Evolutionary conservation across 495 filamentous ascomycete species (phyloP), one percentile per base, ranked within the genome.

Genomic region (Penicillium cinerascens): DNA sequence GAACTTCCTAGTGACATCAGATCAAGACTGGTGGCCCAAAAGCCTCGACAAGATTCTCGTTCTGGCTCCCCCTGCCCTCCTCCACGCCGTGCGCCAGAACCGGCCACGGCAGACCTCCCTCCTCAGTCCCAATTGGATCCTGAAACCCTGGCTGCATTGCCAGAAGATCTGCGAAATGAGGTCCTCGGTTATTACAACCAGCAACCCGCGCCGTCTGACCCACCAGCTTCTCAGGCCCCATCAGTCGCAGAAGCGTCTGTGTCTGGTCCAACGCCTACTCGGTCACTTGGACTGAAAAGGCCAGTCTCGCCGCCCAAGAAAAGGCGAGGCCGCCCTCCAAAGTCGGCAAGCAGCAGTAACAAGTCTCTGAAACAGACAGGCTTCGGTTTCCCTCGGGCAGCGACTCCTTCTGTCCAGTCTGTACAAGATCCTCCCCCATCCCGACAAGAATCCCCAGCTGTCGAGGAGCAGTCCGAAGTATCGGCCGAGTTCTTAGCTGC

Each of bases 1-100:
- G 90, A 93, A 60, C 78, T 95, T 2, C 89, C 89, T 2, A 74
- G 74, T 15, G 88, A 93, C 56, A 93, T 96, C 52, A 79, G 89
- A 52, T 82, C 82, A 39, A 87, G 82, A 55, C 78, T 95, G n/a
- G 68, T 82, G 29, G 63, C 75, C 6, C 77, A 81, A 54, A 63
- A 82, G 64, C 52, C 60, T 33, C 55, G 64, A 54, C 56, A 56
- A 6, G 44, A 65, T 47, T 37, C 52, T 4, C 63, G 63, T 7
- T 56, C 66, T 16, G 51, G 50, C 2, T 68, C 66, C 17, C 74
- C 70, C 4, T 66, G 71, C 41, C 61, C 66, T 15, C 56, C 61
- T 18, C 56, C 64, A 23, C 65, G 66, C 38, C 54, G 52, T 36
- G 33, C 23, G 4, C 39, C 35, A 41, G 44, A 44, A 26, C 13